Base-by-base conservation (phyloP, 805 yeast species). In the Saccharomyces jurei region DNA sequence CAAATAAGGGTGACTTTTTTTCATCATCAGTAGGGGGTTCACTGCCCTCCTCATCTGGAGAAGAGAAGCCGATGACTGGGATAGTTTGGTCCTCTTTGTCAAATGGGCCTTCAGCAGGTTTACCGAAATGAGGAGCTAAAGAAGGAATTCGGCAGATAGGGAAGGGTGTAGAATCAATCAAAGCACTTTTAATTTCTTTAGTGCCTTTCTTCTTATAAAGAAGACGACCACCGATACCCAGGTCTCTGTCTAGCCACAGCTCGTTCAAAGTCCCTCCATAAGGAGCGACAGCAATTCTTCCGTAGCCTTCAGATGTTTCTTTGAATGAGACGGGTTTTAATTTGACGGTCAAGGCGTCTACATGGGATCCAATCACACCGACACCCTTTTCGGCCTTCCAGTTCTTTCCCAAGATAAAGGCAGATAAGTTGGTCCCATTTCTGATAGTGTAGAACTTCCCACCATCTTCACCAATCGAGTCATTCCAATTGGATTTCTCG, bases 51-150 rank as follows among this genome's bases (percentile, higher is more conserved):
- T 68, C 72, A 22, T 63, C 70, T 1, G 59, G 55, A 21, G 70
- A 66, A 41, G 67, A 68, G 60, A 76, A 85, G 0, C 90, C 96
- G 52, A 86, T 74, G 13, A 89, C 81, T 0, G 96, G 96, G 21
- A 87, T 87, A 51, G 86, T 83, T 64, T 84, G 82, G 28, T 86
- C 85, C 68, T 89, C 96, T 53, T 73, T 74, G 72, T 89, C 87
- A 72, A 84, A 87, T 5, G 91, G 91, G 8, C 85, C 85, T 26
- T 71, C 64, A 2, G 89, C 77, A 5, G 83, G 83, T 2, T 75
- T 73, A 49, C 96, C 96, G 68, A 89, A 89, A 72, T 89, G 96
- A 3, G 91, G 91, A 5, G 96, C 96, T 65, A 89, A 75, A 1
- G 92, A 79, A 4, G 96, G 95, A 52, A 89, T 86, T 61, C 83